Conservation (phyloP, 106 monocot species). For the Platanthera guangdongensis region DNA sequence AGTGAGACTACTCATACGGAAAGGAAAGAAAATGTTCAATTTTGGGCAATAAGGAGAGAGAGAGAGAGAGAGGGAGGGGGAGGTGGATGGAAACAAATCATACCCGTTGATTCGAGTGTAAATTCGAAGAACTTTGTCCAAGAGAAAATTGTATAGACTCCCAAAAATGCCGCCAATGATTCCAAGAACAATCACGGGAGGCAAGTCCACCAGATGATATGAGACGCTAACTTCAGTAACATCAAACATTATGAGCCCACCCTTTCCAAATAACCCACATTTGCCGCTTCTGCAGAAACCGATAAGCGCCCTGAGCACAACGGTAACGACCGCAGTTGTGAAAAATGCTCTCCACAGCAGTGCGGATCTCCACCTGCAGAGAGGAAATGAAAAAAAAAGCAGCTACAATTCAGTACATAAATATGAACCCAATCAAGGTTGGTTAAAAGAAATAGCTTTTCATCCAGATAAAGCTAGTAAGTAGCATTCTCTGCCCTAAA, state of each 20-base stretch:
- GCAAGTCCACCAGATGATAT: slow-evolving; percentile 53
- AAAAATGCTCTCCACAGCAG: slow-evolving; percentile 82
- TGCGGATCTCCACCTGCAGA: slow-evolving; percentile 70
- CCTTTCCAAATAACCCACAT: slow-evolving; percentile 79
- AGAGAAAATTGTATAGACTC: slow-evolving; percentile 66
- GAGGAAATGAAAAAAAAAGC: neutral
- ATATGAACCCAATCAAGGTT: neutral
- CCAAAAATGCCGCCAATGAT: slow-evolving; percentile 70
- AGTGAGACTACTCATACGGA: neutral
- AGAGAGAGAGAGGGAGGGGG: too few species aligned
- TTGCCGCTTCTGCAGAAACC: slow-evolving; percentile 67
- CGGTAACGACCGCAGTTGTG: slow-evolving; percentile 73
- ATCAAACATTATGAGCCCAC: slow-evolving; percentile 82
- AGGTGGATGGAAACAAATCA: slow-evolving; percentile 7
- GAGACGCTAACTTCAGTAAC: slow-evolving; percentile 45
- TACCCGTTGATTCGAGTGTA: slow-evolving; percentile 69
- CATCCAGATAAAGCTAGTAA: neutral
- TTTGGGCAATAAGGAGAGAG: neutral
- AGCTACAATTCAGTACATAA: neutral
- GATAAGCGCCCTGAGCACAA: slow-evolving; percentile 62
- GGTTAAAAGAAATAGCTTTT: neutral
- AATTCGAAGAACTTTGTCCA: slow-evolving; percentile 48
- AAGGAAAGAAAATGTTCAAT: neutral
- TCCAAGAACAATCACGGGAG: slow-evolving; percentile 63
- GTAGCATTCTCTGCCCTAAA: neutral